Evolutionary conservation across 1,284 basidiomycete genomes (phyloP), one percentile per base, ranked within the genome.

Genomic region (Pterulicium gracile): DNA sequence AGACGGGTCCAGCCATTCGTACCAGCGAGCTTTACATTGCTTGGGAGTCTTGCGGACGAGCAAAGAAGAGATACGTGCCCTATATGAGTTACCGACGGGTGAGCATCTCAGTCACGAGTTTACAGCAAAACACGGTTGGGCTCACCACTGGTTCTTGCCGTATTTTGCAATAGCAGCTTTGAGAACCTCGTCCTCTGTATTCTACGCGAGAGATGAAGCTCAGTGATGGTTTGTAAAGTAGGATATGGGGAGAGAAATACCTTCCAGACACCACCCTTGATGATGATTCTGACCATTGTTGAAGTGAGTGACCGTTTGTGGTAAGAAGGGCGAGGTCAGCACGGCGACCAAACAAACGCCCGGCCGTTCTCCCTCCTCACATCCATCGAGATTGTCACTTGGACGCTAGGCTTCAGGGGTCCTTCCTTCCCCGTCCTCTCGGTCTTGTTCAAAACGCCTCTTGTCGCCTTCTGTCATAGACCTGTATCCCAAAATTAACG

Each of bases 11-110:
- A 98, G 72, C 96, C 96, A 98, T 70, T 98, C 96, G 64, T 97
- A 98, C 96, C 96, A 98, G 49, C 89, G 80, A 2, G 95, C 96
- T 66, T 98, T 99, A 72, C 96, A 98, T 69, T 99, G 96, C 64
- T 99, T 99, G 10, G 96, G 94, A 10, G 96, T 98, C 69, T 99
- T 99, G 55, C 96, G 81, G 36, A 98, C 96, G 44, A 99, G 78
- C 21, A 99, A 73, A 34, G 95, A 98, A 4, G 93, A 97, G 62
- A 99, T 98, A 58, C 95, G 91, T 19, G 96, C 95, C 94, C 94
- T 90, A 49, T 47, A n/a, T n/a, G n/a, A n/a, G n/a, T n/a, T n/a
- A n/a, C n/a, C n/a, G n/a, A n/a, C n/a, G n/a, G n/a, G n/a, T n/a
- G n/a, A n/a, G n/a, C n/a, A n/a, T n/a, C n/a, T n/a, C n/a, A n/a